A percentile compares a stretch with the other conserved stretches of the same genome.
Evolutionary conservation across 805 yeast genomes (phyloP).

Genomic region (Lachancea mirantina): DNA sequence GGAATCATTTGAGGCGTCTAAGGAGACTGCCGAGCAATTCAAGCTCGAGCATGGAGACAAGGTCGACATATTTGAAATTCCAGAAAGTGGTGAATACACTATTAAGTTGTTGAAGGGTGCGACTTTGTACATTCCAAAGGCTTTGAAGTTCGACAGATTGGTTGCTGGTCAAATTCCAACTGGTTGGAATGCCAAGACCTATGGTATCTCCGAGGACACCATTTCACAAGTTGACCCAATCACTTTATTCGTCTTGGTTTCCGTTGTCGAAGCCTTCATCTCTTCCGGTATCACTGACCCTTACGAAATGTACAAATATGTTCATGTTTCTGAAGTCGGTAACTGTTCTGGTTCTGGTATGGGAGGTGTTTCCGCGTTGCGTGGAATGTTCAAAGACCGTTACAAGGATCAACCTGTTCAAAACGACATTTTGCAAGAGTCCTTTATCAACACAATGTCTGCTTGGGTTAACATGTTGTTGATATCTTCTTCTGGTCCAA

Average conservation of each 20-base stretch:
- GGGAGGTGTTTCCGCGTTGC: slow-evolving; percentile 98
- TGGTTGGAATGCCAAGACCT: slow-evolving; percentile 94
- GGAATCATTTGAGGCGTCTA: slow-evolving; percentile 91
- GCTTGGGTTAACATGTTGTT: slow-evolving; percentile 99
- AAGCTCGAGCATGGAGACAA: slow-evolving; percentile 88
- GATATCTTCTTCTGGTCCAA: slow-evolving; percentile 95
- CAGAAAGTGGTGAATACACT: slow-evolving; percentile 86
- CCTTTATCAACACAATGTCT: slow-evolving; percentile 97
- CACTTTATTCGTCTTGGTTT: slow-evolving; percentile 84
- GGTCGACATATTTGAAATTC: slow-evolving; percentile 84
- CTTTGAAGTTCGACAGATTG: slow-evolving; percentile 56
- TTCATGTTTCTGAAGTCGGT: slow-evolving; percentile 97
- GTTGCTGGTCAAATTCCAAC: slow-evolving; percentile 86
- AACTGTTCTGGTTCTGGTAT: slow-evolving; percentile 99
- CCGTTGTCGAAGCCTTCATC: slow-evolving; percentile 91
- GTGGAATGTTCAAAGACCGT: slow-evolving; percentile 97
- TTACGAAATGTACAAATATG: slow-evolving; percentile 95
- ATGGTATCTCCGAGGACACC: slow-evolving; percentile 92
- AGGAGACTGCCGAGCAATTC: slow-evolving; percentile 93
- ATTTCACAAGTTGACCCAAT: slow-evolving; percentile 93
- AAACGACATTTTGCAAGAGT: slow-evolving; percentile 94
- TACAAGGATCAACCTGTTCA: slow-evolving; percentile 90
- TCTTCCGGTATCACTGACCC: slow-evolving; percentile 97
- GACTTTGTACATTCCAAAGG: slow-evolving; percentile 79
- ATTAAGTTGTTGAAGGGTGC: slow-evolving; percentile 93